phyloP scores from a whole-genome alignment of 2,329 filamentous ascomycete genomes.

The Beauveria varroae region DNA sequence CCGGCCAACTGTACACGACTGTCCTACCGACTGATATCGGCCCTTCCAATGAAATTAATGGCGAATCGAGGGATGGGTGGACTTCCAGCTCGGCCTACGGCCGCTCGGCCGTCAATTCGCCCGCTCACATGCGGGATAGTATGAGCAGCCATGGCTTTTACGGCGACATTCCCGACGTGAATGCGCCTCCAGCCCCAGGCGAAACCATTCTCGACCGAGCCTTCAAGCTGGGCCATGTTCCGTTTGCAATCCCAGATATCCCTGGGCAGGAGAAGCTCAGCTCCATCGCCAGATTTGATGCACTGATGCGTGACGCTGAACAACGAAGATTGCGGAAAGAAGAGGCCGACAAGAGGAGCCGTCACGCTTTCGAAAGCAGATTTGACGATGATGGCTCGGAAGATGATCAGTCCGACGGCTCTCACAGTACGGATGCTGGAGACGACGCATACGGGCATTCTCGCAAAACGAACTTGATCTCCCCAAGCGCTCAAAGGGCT shows the following conservation, averaged over 20 bases:
- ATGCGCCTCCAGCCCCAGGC: conserved; percentile 45
- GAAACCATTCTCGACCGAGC: conserved; percentile 62
- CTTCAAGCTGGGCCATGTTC: conserved; percentile 56
- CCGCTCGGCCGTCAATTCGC: conserved; percentile 49
- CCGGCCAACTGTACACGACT: conserved; percentile 42
- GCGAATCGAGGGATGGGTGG: conserved; percentile 48
- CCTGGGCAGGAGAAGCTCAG: conserved; percentile 56
- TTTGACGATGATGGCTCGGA: conserved; percentile 44
- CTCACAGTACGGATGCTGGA: conserved; percentile 33
- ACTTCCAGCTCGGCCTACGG: conserved; percentile 51
- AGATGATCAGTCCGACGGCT: conserved; percentile 30
- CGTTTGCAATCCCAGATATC: conserved; percentile 46
- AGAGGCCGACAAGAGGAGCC: conserved; percentile 24
- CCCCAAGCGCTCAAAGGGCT: conserved; percentile 40
- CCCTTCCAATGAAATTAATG: conserved; percentile 47
- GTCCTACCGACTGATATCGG: conserved; percentile 46
- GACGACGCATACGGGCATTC: conserved; percentile 29
- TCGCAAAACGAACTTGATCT: conserved; percentile 28
- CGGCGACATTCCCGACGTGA: conserved; percentile 32
- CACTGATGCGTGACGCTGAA: conserved; percentile 55
- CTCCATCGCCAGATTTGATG: conserved; percentile 58
- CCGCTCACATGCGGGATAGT: conserved; percentile 46
- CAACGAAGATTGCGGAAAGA: conserved; percentile 37
- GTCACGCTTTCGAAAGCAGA: conserved; percentile 35
- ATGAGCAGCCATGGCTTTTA: conserved; percentile 42